Evolutionary conservation across 495 filamentous ascomycete species (phyloP), one percentile per base, ranked within the genome.

Genomic region (Tuber calosporum): DNA sequence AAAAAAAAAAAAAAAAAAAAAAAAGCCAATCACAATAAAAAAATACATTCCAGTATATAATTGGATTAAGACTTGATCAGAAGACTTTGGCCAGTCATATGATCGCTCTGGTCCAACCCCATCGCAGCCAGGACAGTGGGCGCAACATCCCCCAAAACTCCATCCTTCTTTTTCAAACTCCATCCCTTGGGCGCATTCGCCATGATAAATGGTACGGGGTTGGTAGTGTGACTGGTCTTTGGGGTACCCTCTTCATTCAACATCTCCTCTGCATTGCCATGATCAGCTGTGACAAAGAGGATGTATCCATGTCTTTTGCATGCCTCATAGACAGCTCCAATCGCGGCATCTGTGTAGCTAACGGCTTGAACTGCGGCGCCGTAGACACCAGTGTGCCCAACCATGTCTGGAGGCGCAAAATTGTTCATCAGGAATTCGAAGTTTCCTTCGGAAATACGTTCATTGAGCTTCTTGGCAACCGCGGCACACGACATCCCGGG

Each of bases 341-440:
- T 98, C 42, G 93, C 95, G 84, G 90, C 89, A 81, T 99, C 95
- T 48, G 95, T 98, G 74, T 92, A 90, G 72, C 87, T 85, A 79
- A 91, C 90, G 79, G 90, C 95, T 80, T 93, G 77, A 75, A 98
- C 92, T 71, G 95, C 96, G n/a, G 95, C 95, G 81, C 96, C 87
- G 83, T 97, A 98, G 75, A 97, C 93, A 80, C 95, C 95, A 15
- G 95, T 99, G 85, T 99, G 95, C 79, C 95, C 95, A 75, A 99
- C 95, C 95, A 99, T 99, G 84, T 99, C 95, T 19, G 95, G 96
- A 34, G 96, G 94, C 41, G 95, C 95, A 82, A 99, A 98, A 88
- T 99, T 99, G 89, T 98, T 97, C 95, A 99, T 99, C 80, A 99
- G 84, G 81, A 99, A 97, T 81, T 93, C 92, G 84, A 94, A 95